A percentile compares a stretch with the other conserved stretches of the same genome.
phyloP scores from a whole-genome alignment of 768 basidiomycete species.

The Scleroderma bovista region DNA sequence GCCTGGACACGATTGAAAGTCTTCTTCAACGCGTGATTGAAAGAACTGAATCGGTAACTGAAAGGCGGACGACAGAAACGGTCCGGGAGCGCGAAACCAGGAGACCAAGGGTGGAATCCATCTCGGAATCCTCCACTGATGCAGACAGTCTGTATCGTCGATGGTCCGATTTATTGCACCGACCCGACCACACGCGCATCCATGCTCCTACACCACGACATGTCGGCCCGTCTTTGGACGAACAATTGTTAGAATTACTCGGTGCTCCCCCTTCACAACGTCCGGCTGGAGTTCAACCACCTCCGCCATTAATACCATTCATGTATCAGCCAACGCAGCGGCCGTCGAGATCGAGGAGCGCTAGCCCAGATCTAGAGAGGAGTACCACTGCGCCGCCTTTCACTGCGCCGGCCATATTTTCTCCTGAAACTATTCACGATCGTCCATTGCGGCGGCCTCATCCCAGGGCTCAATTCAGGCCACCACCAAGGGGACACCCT shows the following conservation, averaged over 20 bases:
- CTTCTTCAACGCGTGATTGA: constrained; percentile 14
- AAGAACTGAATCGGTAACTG: constrained; percentile 9
- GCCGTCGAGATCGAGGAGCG: constrained; percentile 34
- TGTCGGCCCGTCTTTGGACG: constrained; percentile 49
- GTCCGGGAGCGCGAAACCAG: constrained; percentile 11
- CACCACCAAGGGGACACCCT: constrained; percentile 3
- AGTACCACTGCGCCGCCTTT: constrained; percentile 25
- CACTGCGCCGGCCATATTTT: constrained; percentile 15
- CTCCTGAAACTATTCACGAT: constrained; percentile 13
- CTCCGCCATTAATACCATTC: constrained; percentile 52
- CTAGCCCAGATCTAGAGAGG: constrained; percentile 31
- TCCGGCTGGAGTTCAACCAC: constrained; percentile 36
- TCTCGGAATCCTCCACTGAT: constrained; percentile 25
- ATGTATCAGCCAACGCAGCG: constrained; percentile 45
- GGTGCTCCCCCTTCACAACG: constrained; percentile 39
- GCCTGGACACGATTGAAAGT: constrained; percentile 21
- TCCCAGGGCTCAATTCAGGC: background rate
- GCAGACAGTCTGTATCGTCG: constrained; percentile 22
- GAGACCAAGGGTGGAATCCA: constrained; percentile 14
- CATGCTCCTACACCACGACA: constrained; percentile 39
- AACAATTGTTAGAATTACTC: constrained; percentile 57
- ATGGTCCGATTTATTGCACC: constrained; percentile 22
- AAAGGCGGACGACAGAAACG: constrained; percentile 14
- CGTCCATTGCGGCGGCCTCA: constrained; percentile 7
- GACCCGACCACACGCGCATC: constrained; percentile 31